Conservation (phyloP, 2,329 filamentous ascomycete species). For the Claviceps citrina region DNA sequence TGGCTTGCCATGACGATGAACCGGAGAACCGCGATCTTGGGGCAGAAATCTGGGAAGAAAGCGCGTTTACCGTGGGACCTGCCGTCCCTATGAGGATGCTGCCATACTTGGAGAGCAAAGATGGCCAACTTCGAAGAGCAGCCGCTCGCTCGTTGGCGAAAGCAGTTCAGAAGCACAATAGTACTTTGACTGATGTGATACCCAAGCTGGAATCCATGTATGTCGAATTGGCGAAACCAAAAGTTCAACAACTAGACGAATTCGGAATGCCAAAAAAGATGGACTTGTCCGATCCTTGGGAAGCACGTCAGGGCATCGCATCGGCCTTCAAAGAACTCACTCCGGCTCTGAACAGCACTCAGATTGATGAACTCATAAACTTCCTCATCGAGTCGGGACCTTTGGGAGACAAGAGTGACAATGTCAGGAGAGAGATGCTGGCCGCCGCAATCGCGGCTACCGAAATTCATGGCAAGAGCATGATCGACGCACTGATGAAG, state of each 20-base stretch:
- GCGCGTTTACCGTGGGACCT: conserved; percentile 54
- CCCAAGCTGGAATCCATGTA: conserved; percentile 56
- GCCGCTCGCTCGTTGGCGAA: conserved; percentile 71
- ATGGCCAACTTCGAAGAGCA: conserved; percentile 68
- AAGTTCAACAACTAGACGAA: conserved; percentile 70
- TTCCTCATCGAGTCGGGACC: conserved; percentile 80
- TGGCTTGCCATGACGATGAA: conserved; percentile 81
- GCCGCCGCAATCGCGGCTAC: conserved; percentile 76
- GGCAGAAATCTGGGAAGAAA: conserved; percentile 88
- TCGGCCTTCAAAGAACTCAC: conserved; percentile 74
- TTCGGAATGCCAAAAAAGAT: conserved; percentile 90
- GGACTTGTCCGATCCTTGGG: conserved; percentile 80
- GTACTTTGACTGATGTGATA: conserved; percentile 47
- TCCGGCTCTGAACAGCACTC: conserved; percentile 47
- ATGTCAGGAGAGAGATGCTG: conserved; percentile 78
- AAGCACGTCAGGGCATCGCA: conserved; percentile 76
- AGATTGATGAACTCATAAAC: conserved; percentile 62
- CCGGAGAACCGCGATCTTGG: conserved; percentile 75
- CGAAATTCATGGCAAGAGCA: conserved; percentile 60
- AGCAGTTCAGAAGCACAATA: conserved; percentile 45
- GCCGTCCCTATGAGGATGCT: conserved; percentile 53
- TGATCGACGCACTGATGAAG: conserved; percentile 82
- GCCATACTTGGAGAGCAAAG: conserved; percentile 64
- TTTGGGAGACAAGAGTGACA: conserved; percentile 63
- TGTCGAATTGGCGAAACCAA: conserved; percentile 63